These are phyloP conservation scores for Monosporascus sp. DNA, from an alignment of 2,329 filamentous ascomycete genomes.

Conservation along the genomic window DNA sequence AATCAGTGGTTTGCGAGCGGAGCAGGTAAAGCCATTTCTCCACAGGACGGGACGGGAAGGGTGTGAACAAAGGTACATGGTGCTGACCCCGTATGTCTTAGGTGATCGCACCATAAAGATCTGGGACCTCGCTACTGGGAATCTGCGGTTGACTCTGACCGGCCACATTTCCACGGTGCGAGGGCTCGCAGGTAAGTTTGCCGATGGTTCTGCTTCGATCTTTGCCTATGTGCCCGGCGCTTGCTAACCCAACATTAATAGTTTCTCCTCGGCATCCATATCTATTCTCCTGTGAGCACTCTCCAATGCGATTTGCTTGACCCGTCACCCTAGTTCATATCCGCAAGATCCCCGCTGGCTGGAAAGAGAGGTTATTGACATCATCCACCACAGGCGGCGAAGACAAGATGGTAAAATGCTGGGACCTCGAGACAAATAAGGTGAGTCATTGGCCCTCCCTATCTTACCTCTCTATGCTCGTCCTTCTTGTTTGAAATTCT, in stretches of 20 bases:
- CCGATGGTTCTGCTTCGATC: background rate
- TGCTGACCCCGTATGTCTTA: background rate
- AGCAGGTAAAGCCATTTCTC: slow-evolving; percentile 43
- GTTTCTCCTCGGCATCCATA: slow-evolving; percentile 94
- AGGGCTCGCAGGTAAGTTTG: slow-evolving; percentile 59
- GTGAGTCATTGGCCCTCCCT: slow-evolving; percentile 28
- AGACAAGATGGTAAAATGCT: slow-evolving; percentile 99
- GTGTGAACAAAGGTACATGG: background rate
- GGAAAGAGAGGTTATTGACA: background rate
- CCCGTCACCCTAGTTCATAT: too few relatives aligned
- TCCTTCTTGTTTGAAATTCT: too few relatives aligned
- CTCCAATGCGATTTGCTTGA: too few relatives aligned
- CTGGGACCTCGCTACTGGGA: slow-evolving; percentile 89
- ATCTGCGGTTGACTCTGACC: slow-evolving; percentile 78
- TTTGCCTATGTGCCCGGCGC: background rate
- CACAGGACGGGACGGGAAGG: background rate
- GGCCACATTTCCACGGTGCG: slow-evolving; percentile 91
- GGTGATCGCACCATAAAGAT: slow-evolving; percentile 96
- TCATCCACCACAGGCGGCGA: slow-evolving; percentile 52
- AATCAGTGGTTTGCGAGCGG: slow-evolving; percentile 98
- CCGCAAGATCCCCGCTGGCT: background rate
- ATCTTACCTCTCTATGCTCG: background rate
- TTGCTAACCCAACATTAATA: slow-evolving; percentile 72
- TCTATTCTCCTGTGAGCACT: slow-evolving; percentile 70
- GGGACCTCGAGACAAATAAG: slow-evolving; percentile 99